Base-by-base conservation (phyloP, 2,329 filamentous ascomycete genomes). In the Scedosporium minutisporum region DNA sequence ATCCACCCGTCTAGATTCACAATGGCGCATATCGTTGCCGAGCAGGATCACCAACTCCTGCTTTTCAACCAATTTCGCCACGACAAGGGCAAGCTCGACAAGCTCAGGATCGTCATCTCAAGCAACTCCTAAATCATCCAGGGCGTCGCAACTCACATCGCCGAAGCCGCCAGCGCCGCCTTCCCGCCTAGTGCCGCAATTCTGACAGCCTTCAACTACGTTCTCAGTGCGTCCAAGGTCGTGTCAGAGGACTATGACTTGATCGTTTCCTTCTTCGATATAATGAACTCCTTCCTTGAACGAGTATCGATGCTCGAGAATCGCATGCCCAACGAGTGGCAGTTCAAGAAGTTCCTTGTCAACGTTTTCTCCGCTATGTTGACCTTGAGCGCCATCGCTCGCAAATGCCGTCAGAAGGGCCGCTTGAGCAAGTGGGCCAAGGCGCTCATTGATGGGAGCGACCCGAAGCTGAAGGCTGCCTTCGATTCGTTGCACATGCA, bases 161-260 rank as follows among this genome's bases (percentile, higher is more conserved):
- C 70, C 10, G 60, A 67, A 0, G 72, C 72, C 0, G 73, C 73
- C 1, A 65, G 65, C 2, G 66, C 70, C 3, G 68, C 71, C 0
- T 75, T 75, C 18, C 73, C 72, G 4, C 73, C 72, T 0, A 68
- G 69, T 1, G 68, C 70, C 0, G 72, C 72, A 1, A 73, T 74
- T 9, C 69, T 70, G 4, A 74, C 73, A 0, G 72, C 72, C 0
- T 61, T 74, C 5, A 74, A 71, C 1, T 72, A 69, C 38, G 67
- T 74, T 61, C 68, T 74, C 21, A 66, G 71, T 51, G 71, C 70
- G 0, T 71, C 70, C 5, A 66, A 68, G 1, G 64, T 67, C 5
- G 72, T 74, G 0, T 72, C 69, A 0, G 73, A 72, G 0, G 74
- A 77, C 51, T 77, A 76, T 42, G 74, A 77, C 27, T 66, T 72